Base-by-base conservation (phyloP, 2,329 filamentous ascomycete species). In the Cryphonectria carpinicola region DNA sequence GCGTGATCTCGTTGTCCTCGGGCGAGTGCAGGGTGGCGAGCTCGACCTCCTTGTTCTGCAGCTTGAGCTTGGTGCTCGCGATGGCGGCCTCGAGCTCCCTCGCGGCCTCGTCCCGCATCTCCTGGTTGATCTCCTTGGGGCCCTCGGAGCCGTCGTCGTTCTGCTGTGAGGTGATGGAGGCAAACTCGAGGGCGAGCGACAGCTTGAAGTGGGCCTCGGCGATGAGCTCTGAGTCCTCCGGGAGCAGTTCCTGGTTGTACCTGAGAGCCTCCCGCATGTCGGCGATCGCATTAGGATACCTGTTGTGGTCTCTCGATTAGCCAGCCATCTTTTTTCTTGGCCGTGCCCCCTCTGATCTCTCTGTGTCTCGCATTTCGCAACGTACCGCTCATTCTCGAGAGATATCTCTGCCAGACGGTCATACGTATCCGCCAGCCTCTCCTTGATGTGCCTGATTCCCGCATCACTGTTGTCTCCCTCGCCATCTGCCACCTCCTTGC, bases 191-290 rank as follows among this genome's bases (percentile, higher is more conserved):
- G 0, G 96, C 96, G 22, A 99, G 88, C 0, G 95, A 97, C 37
- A 99, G 90, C 82, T 98, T 98, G 85, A 93, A 99, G 83, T 99
- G 94, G 22, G 93, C 95, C 83, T 99, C 96, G 58, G 96, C 95
- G 70, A 98, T 88, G 66, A 97, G 87, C 76, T 94, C 92, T 19
- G 93, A 94, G 73, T 97, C 93, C 65, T 91, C 86, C 0, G 93
- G 87, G 78, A 93, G 94, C 3, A 98, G 86, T 66, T 92, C 87
- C 75, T 93, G 83, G 81, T 97, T 97, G 77, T 97, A 88, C 56
- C 88, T 88, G 65, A 98, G 88, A 1, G 94, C 90, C 19, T 91
- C 89, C 75, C 90, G 90, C 67, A 93, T 90, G 81, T 99, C 96
- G 63, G 89, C 87, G 67, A 97, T 93, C n/a, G 96, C 95, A 75